Evolutionary conservation across 495 filamentous ascomycete genomes (phyloP), one percentile per base, ranked within the genome.

Genomic region (Penicillium bovifimosum): DNA sequence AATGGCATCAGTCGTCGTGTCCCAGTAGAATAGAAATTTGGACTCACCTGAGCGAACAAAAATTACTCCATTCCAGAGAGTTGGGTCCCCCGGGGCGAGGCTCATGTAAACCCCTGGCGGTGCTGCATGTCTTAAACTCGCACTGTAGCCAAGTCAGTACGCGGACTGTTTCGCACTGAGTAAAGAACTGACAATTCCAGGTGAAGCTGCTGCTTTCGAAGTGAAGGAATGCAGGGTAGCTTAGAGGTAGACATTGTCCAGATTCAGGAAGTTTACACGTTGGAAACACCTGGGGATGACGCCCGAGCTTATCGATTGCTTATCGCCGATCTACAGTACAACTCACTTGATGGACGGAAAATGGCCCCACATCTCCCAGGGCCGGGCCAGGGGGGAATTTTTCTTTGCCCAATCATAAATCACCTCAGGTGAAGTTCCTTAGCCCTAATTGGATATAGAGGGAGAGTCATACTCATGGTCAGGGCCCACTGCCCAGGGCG

Each of bases 91-190:
- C 0, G 88, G 86, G n/a, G 84, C 84, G 42, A 95, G 78, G 65
- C 76, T 90, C 69, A 96, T 78, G 66, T 91, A 96, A 38, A 96
- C 78, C 40, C 92, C 92, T 45, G 85, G 80, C 16, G 91, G 91
- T 67, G 86, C 85, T 31, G 84, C 83, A 67, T 86, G 78, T 67
- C 86, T 91, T 49, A 97, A 74, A 50, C 87, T 87, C 47, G 88
- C 80, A 66, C 92, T 96, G 67, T 47, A 16, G 9, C 13, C 16
- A 14, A 32, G 34, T 59, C 24, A 52, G 29, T 35, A 39, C 11
- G n/a, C 6, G 3, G 18, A 38, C 17, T 9, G 29, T n/a, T 13
- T 18, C 16, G n/a, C 2, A 38, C 5, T 11, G 41, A 24, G 35
- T 4, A n/a, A 31, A 2, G 38, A 24, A 56, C 82, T 57, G 68